Conservation (phyloP, 2,329 filamentous ascomycete species). For the Xylaria hypoxylon region DNA sequence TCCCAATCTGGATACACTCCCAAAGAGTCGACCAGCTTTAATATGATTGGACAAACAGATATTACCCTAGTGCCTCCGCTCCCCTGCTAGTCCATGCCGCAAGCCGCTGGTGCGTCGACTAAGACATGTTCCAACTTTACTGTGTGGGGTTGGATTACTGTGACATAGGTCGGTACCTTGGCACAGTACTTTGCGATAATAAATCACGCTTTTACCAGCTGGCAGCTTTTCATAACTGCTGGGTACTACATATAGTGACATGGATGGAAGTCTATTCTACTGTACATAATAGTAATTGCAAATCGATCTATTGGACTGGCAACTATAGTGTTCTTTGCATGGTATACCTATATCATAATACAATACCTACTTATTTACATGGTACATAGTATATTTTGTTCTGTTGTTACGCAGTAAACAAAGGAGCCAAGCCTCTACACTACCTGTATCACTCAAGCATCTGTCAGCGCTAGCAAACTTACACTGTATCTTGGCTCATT, state of each 20-base stretch:
- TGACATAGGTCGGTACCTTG: conserved; percentile 17
- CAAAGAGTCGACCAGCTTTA: conserved; percentile 47
- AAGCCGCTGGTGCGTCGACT: conserved; percentile 27
- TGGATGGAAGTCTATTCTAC: too few relatives aligned
- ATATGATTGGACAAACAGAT: conserved; percentile 46
- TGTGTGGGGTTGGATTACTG: conserved; percentile 39
- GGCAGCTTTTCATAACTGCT: conserved; percentile 3
- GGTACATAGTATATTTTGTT: background rate
- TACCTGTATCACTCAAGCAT: conserved; percentile 24
- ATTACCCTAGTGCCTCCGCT: conserved; percentile 41
- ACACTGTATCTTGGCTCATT: conserved; percentile 34
- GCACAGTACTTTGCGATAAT: conserved; percentile 22
- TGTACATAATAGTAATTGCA: too few relatives aligned
- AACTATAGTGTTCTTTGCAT: background rate
- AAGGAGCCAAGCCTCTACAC: conserved; percentile 17
- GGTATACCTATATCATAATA: background rate
- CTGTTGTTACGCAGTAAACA: background rate
- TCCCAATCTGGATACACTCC: conserved; percentile 51
- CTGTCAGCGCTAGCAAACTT: conserved; percentile 35
- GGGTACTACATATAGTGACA: background rate
- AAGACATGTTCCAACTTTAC: conserved; percentile 34
- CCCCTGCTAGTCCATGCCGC: conserved; percentile 34
- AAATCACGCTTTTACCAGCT: conserved; percentile 32
- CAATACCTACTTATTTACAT: too few relatives aligned
- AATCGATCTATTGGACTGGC: background rate